phyloP scores from a whole-genome alignment of 805 yeast species.

The Cyberlindnera xishuangbannaensis region DNA sequence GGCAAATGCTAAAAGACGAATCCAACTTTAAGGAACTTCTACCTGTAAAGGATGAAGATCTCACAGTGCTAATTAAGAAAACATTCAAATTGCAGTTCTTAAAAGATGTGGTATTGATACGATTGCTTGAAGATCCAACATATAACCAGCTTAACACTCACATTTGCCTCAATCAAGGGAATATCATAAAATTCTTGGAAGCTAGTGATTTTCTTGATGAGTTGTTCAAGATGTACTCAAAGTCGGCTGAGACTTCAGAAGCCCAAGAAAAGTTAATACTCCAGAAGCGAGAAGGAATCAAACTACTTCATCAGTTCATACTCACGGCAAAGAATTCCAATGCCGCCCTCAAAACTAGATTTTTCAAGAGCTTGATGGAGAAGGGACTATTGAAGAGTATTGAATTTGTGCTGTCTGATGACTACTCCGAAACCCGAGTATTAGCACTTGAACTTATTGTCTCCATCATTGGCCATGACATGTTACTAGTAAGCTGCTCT shows the following conservation, averaged over 20 bases:
- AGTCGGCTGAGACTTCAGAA: background rate
- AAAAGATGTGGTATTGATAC: slow-evolving; percentile 80
- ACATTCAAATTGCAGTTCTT: slow-evolving; percentile 77
- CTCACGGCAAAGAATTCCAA: slow-evolving; percentile 64
- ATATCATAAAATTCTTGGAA: slow-evolving; percentile 54
- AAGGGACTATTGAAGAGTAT: slow-evolving; percentile 68
- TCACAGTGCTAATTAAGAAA: slow-evolving; percentile 54
- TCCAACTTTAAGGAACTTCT: slow-evolving; percentile 66
- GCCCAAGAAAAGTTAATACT: slow-evolving; percentile 11
- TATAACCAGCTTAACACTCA: slow-evolving; percentile 59
- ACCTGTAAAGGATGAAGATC: slow-evolving; percentile 47
- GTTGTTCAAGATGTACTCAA: slow-evolving; percentile 53
- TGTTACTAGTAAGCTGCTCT: slow-evolving; percentile 43
- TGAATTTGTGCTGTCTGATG: slow-evolving; percentile 61
- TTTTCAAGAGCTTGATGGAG: slow-evolving; percentile 58
- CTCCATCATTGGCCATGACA: slow-evolving; percentile 79
- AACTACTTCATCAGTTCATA: slow-evolving; percentile 74
- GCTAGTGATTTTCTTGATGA: slow-evolving; percentile 46
- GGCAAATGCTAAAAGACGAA: slow-evolving; percentile 55
- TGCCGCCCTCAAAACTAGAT: slow-evolving; percentile 52
- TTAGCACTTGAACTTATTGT: slow-evolving; percentile 78
- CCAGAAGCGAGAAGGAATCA: slow-evolving; percentile 62
- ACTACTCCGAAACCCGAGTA: slow-evolving; percentile 44
- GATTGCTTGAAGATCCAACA: slow-evolving; percentile 77
- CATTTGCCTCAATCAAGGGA: slow-evolving; percentile 64